phyloP scores from a whole-genome alignment of 108 stramenopile species.

The Cyclotella choctawhatcheeana region DNA sequence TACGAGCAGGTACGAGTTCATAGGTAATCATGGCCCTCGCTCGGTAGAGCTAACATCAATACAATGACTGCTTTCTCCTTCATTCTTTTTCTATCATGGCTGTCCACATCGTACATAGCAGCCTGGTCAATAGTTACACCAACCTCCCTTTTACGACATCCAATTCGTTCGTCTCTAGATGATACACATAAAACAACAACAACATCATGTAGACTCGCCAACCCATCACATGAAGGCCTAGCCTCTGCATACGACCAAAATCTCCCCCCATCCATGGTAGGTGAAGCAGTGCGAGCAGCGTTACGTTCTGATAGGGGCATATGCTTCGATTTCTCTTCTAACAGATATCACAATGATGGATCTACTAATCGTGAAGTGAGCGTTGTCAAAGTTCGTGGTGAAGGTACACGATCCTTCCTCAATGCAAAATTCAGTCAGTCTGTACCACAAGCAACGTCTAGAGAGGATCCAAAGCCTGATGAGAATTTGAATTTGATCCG shows the following conservation, averaged over 20 bases:
- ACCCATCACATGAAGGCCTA: slow-evolving; percentile 9
- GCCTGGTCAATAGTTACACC: too few species aligned
- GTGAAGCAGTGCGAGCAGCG: slow-evolving; percentile 86
- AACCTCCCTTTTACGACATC: too few species aligned
- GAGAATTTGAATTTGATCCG: slow-evolving; percentile 28
- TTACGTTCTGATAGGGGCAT: slow-evolving; percentile 67
- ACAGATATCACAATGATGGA: slow-evolving; percentile 13
- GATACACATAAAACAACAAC: background rate
- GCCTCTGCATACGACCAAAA: slow-evolving; percentile 64
- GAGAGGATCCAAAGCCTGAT: background rate
- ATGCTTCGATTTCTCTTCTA: slow-evolving; percentile 48
- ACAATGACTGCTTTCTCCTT: too few species aligned
- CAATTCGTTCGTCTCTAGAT: too few species aligned
- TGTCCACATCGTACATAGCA: too few species aligned
- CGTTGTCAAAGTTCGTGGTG: slow-evolving; percentile 58
- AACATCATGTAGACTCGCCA: too few species aligned
- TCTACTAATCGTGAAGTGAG: slow-evolving; percentile 47
- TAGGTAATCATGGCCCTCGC: too few species aligned
- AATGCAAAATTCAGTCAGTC: slow-evolving; percentile 72
- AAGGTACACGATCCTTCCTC: slow-evolving; percentile 67
- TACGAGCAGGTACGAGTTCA: too few species aligned
- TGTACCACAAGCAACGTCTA: slow-evolving; percentile 25
- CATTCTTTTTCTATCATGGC: too few species aligned
- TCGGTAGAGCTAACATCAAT: too few species aligned
- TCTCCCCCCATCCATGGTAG: slow-evolving; percentile 79